Base-by-base conservation (phyloP, 352 stramenopile genomes). In the Pythium chondricola region DNA sequence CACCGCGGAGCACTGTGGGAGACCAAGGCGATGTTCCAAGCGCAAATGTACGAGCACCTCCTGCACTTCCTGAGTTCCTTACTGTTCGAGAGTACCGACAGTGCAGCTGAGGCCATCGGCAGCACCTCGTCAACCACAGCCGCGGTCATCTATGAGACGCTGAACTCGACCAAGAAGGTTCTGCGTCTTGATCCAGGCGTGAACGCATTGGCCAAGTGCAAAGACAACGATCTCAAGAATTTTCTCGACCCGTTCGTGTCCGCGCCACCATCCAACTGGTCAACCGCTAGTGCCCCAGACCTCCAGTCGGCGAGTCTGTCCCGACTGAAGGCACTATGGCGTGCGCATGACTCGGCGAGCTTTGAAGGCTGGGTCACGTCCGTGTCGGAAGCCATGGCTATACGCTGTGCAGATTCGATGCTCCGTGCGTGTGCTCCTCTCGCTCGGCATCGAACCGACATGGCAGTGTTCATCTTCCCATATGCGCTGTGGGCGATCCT, bases 391-490 rank as follows among this genome's bases (percentile, higher is more conserved):
- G 65, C 58, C 18, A 52, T 92, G 44, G 48, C 68, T 7, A 53
- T 37, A 17, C 31, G 66, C 11, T 71, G 65, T 6, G 36, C 33
- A 11, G 71, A 94, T 55, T 50, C 43, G 6, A 55, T 91, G 8
- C 41, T 94, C n/a, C 58, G 59, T 17, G 58, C 65, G 7, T 92
- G 80, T 27, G 56, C 61, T 1, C 43, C 49, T 3, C 47, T 94
- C 17, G 38, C 61, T 26, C 41, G 52, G 7, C 46, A 79, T 52
- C 63, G 73, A 27, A 47, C 60, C 17, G 74, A 88, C 44, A 63
- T 92, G 37, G 74, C 80, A 7, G 54, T 89, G 16, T 91, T 91
- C 36, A 50, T 91, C 2, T 89, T 95, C 42, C 82, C 83, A 0
- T 88, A 85, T 22, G 63, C 68, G 6, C 30, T 95, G 0, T 80